phyloP scores from a whole-genome alignment of 495 filamentous ascomycete genomes.

The Coniosporium apollinis region DNA sequence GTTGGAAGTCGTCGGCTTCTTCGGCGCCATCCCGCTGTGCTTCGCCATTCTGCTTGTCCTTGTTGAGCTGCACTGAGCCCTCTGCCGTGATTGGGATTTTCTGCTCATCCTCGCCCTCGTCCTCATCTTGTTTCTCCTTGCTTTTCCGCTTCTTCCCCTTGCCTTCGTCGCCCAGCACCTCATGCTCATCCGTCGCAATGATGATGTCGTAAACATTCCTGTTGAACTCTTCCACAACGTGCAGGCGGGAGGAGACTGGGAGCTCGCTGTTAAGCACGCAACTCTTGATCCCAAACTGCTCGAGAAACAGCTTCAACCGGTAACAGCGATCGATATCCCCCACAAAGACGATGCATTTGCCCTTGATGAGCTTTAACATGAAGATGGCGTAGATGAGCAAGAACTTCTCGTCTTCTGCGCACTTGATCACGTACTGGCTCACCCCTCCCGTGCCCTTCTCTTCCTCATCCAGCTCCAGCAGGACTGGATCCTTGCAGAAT shows the following conservation, averaged over 20 bases:
- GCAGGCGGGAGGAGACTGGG: constrained; percentile 79
- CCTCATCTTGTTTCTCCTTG: constrained; percentile 6
- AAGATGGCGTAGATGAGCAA: constrained; percentile 85
- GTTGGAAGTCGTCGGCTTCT: constrained; percentile 13
- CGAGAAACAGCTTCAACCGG: constrained; percentile 83
- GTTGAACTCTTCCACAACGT: constrained; percentile 96
- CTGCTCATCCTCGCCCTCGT: constrained; percentile 2
- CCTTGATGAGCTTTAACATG: constrained; percentile 85
- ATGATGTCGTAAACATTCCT: constrained; percentile 92
- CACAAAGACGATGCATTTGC: constrained; percentile 89
- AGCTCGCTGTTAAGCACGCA: constrained; percentile 93
- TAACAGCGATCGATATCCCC: constrained; percentile 87
- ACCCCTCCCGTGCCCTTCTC: constrained; percentile 57
- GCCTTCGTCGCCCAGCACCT: constrained; percentile 50
- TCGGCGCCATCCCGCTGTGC: constrained; percentile 11
- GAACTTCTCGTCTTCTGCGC: constrained; percentile 94
- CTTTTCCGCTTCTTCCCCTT: constrained; percentile 15
- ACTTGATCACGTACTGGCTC: constrained; percentile 77
- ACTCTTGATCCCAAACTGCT: constrained; percentile 87
- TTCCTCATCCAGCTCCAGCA: constrained; percentile 60
- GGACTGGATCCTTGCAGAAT: constrained; percentile 66
- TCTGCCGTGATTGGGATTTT: constrained; percentile 2
- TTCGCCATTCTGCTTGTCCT: constrained; percentile 9
- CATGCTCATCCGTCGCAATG: constrained; percentile 86
- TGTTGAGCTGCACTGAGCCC: constrained; percentile 2